Evolutionary conservation across 306 rosid species (phyloP).

Genomic region (Vicia villosa): DNA sequence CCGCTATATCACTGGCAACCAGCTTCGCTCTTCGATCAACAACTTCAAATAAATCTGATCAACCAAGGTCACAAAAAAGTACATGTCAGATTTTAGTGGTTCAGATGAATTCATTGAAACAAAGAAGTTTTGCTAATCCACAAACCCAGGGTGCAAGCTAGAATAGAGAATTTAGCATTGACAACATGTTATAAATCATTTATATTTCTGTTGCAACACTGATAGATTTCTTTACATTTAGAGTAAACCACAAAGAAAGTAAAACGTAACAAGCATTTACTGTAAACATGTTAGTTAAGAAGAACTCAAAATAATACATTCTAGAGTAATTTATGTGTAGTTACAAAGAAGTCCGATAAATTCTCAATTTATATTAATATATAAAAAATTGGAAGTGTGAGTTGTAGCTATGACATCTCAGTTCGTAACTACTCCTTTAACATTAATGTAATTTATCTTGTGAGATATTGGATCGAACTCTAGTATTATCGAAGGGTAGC

Average conservation of each 20-base stretch:
- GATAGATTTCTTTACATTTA: neutral
- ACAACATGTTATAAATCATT: slow-evolving; percentile 12
- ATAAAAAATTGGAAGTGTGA: neutral
- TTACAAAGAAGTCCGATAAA: neutral
- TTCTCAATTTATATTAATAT: neutral
- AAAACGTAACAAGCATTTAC: slow-evolving; percentile 7
- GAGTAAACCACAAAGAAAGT: neutral
- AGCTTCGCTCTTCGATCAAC: slow-evolving; percentile 95
- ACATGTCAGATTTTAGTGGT: slow-evolving; percentile 26
- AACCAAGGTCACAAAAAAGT: slow-evolving; percentile 16
- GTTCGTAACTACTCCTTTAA: neutral
- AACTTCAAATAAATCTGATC: slow-evolving; percentile 79
- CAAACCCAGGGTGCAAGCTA: slow-evolving; percentile 70
- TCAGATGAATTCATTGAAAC: slow-evolving; percentile 48
- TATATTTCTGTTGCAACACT: neutral
- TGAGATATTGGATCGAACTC: too few species aligned
- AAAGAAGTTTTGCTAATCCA: slow-evolving; percentile 77
- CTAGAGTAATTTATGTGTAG: neutral
- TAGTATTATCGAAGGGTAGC: too few species aligned
- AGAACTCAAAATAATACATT: neutral
- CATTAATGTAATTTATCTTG: neutral
- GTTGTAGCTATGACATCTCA: neutral
- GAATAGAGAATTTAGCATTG: slow-evolving; percentile 32
- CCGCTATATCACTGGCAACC: slow-evolving; percentile 72
- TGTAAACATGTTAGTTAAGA: slow-evolving; percentile 1